A percentile compares a stretch with the other conserved stretches of the same genome.
These are phyloP conservation scores for Triticum dicoccoides DNA, from an alignment of 176 grass and related monocot genomes.

Conservation along the genomic window DNA sequence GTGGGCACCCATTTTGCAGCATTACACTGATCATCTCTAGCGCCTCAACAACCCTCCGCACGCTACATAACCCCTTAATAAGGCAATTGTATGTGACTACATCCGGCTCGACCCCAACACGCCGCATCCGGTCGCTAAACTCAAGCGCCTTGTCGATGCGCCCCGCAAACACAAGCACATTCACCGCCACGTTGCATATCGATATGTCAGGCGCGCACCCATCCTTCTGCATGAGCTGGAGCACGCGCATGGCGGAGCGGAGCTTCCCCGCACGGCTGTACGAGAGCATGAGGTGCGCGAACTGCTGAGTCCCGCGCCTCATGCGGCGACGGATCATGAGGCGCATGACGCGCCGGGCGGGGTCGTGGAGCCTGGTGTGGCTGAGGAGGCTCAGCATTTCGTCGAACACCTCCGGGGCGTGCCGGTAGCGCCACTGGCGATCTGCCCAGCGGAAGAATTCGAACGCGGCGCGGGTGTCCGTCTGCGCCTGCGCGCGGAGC, in stretches of 20 bases:
- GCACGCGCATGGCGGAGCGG: conserved; percentile 81
- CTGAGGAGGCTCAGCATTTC: conserved; percentile 80
- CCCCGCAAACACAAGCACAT: conserved; percentile 69
- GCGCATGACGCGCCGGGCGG: conserved; percentile 66
- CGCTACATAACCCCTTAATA: conserved; percentile 76
- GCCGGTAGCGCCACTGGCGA: conserved; percentile 83
- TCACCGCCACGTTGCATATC: conserved; percentile 66
- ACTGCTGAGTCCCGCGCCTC: conserved; percentile 38
- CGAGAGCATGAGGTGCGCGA: conserved; percentile 73
- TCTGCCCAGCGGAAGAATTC: conserved; percentile 85
- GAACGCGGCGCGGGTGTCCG: conserved; percentile 58
- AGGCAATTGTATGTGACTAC: conserved; percentile 77
- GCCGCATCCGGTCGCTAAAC: conserved; percentile 67
- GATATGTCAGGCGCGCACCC: conserved; percentile 59
- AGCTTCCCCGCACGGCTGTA: conserved; percentile 86
- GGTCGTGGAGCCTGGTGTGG: conserved; percentile 73
- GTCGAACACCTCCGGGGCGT: conserved; percentile 75
- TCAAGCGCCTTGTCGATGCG: conserved; percentile 61
- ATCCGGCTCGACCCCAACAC: conserved; percentile 44
- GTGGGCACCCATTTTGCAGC: conserved; percentile 50
- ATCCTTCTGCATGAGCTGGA: conserved; percentile 92
- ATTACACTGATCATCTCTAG: conserved; percentile 59
- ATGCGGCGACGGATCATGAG: conserved; percentile 76
- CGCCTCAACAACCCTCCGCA: conserved; percentile 48
- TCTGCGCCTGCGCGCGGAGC: conserved; percentile 55